phyloP scores from a whole-genome alignment of 2,329 filamentous ascomycete genomes.

The Ascochyta viciae-villosae region DNA sequence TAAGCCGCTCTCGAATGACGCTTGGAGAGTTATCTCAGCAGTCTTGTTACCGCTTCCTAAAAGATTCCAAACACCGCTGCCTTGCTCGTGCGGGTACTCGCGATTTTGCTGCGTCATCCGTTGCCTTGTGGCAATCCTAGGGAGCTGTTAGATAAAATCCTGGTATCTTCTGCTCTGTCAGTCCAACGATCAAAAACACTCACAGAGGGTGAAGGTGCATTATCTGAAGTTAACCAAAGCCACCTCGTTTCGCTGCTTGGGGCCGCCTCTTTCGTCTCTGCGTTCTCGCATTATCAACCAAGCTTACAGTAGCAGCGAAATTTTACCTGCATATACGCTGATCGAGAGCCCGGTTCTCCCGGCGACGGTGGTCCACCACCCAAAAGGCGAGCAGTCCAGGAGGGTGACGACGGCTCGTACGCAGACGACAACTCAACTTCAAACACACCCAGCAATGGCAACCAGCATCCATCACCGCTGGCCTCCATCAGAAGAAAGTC shows the following conservation, averaged over 20 bases:
- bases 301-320: slow-evolving; percentile 45
- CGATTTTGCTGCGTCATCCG: too few relatives aligned
- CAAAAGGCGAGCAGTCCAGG: slow-evolving; percentile 38
- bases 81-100: too few relatives aligned
- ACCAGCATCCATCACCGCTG: slow-evolving; percentile 28
- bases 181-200: too few relatives aligned
- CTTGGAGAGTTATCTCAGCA: background rate
- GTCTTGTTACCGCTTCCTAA: too few relatives aligned
- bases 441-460: slow-evolving; percentile 35
- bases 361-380: slow-evolving; percentile 50
- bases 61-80: too few relatives aligned
- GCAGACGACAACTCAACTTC: slow-evolving; percentile 28
- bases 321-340: slow-evolving; percentile 49
- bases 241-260: background rate
- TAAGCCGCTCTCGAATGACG: background rate
- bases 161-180: too few relatives aligned
- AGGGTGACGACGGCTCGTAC: slow-evolving; percentile 25
- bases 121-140: too few relatives aligned
- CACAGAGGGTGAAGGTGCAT: background rate
- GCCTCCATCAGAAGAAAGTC: slow-evolving; percentile 24
- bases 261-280: background rate
- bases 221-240: background rate
- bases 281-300: background rate
- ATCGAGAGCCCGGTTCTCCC: slow-evolving; percentile 45
- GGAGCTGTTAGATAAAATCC: too few relatives aligned